Base-by-base conservation (phyloP, 129 eudicot genomes). In the Rutidosis leptorrhynchoides region DNA sequence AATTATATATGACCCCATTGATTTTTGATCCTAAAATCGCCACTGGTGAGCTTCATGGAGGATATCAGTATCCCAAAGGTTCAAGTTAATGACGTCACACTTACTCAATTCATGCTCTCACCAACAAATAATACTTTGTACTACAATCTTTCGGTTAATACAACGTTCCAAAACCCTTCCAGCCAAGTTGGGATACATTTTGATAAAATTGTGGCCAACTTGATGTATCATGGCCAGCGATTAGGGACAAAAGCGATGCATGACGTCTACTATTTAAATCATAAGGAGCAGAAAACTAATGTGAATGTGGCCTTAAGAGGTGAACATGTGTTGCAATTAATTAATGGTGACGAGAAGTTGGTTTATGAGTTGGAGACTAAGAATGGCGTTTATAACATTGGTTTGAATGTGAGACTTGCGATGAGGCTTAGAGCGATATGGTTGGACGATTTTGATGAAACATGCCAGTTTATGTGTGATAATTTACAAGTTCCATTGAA, bases 141-240 rank as follows among this genome's bases (percentile, higher is more conserved):
- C n/a, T n/a, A n/a, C n/a, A n/a, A n/a, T n/a, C n/a, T n/a, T n/a
- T n/a, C n/a, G n/a, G n/a, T n/a, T n/a, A n/a, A n/a, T n/a, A n/a
- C 85, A 68, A 78, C 92, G 45, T 76, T 85, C 14, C 72, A 92
- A 1, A 88, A 88, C 84, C 96, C 96, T 14, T 85, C 80, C 68
- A 69, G 70, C 25, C 83, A 81, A 0, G 65, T 85, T 28, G 89
- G 85, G 46, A 80, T 85, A 49, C 81, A 85, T 67, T 85, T 80
- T 65, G 89, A 88, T 65, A n/a, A 24, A 1, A 70, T 88, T 66
- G 82, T 83, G 20, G 87, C 91, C 0, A 37, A 69, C 61, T 87
- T 83, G 23, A 1, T 69, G 3, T 88, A 85, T 27, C 71, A 74
- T 6, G 92, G 87, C 1, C 78, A 79, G 62, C 56, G 87, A 37